Percentiles rank a stretch among this genome's conserved stretches.
Evolutionary conservation across 345 rosid genomes (phyloP).

Genomic region (Trapa bicornis): DNA sequence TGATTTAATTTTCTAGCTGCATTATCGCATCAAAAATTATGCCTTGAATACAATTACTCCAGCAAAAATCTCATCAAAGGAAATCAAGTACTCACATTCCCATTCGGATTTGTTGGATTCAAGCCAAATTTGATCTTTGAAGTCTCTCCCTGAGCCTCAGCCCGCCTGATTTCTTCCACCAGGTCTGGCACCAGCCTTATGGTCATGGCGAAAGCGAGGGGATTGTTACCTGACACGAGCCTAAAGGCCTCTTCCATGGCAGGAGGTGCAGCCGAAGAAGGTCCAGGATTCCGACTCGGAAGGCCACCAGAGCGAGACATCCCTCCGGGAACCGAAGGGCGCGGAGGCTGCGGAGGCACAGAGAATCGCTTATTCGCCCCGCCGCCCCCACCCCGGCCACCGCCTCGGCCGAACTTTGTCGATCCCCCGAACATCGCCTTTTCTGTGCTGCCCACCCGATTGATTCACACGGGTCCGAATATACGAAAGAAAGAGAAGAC

Average conservation of each 20-base stretch:
- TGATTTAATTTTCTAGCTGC: too few relatives aligned
- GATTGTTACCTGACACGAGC: slow-evolving; percentile 47
- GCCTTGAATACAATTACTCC: neutral
- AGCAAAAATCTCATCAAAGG: neutral
- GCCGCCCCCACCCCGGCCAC: slow-evolving; percentile 1
- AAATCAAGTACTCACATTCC: slow-evolving; percentile 54
- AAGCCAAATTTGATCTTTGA: slow-evolving; percentile 88
- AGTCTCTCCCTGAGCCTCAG: slow-evolving; percentile 57
- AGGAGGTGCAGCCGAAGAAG: slow-evolving; percentile 11
- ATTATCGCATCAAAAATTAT: too few relatives aligned
- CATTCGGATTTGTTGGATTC: slow-evolving; percentile 38
- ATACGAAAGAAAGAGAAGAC: slow-evolving; percentile 5
- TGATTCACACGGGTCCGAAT: neutral
- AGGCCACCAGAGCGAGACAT: slow-evolving; percentile 15
- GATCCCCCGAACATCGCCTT: slow-evolving; percentile 7
- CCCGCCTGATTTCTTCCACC: slow-evolving; percentile 77
- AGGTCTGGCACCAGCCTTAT: slow-evolving; percentile 70
- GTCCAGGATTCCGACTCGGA: slow-evolving; percentile 10
- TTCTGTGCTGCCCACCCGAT: neutral
- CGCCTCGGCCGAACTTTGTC: slow-evolving; percentile 12
- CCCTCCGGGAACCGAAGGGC: slow-evolving; percentile 25
- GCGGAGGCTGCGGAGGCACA: slow-evolving; percentile 1
- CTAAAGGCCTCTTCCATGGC: slow-evolving; percentile 58
- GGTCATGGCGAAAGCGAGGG: slow-evolving; percentile 63
- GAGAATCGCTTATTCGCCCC: slow-evolving; percentile 4